Evolutionary conservation across 495 filamentous ascomycete species (phyloP).

Genomic region (Penicillium goetzii): DNA sequence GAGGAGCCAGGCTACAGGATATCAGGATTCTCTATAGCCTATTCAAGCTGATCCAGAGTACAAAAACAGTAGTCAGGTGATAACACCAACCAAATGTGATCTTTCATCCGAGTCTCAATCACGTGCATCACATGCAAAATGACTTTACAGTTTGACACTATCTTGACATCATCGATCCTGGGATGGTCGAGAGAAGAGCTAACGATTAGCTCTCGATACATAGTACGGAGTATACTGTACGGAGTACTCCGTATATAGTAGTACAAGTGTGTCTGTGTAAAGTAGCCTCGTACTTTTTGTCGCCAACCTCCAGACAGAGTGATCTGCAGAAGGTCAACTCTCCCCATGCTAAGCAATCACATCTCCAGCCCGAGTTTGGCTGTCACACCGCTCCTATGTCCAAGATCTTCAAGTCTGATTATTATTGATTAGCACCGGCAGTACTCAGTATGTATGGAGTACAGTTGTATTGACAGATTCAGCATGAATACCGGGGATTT

Average conservation of each 20-base stretch:
- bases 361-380: not conserved
- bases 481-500: constrained; percentile 11
- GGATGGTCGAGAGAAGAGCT: not conserved
- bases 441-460: not conserved
- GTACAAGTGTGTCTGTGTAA: not conserved
- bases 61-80: not conserved
- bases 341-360: not conserved
- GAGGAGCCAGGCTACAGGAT: not conserved
- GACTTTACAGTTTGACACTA: not conserved
- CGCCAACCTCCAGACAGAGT: not conserved
- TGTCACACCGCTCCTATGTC: not conserved
- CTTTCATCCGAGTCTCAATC: not conserved
- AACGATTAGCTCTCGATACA: not conserved
- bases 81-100: not conserved
- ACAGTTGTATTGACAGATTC: not conserved
- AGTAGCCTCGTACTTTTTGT: constrained; percentile 4
- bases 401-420: not conserved
- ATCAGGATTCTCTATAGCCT: not conserved
- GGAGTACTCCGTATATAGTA: not conserved
- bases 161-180: constrained; percentile 23
- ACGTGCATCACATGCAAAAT: constrained; percentile 25
- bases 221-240: not conserved
- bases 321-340: not conserved
- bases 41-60: not conserved
- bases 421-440: not conserved